Percentiles rank a stretch among this genome's conserved stretches.
phyloP scores from a whole-genome alignment of 164 flowering plant species.

The Santalum album region DNA sequence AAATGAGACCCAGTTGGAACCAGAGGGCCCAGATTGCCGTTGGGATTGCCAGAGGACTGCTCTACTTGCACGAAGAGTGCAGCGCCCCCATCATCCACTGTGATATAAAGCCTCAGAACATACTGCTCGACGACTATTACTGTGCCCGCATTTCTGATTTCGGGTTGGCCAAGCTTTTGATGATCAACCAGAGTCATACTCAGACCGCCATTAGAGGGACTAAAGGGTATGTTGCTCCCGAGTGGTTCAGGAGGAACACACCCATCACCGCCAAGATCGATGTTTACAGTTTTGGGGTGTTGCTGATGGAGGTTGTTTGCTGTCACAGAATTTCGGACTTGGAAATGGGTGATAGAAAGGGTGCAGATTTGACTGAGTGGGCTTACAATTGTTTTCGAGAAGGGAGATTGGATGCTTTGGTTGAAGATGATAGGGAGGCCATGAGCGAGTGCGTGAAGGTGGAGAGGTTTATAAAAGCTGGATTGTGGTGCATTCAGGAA shows the following conservation, averaged over 20 bases:
- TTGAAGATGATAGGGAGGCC: constrained; percentile 21
- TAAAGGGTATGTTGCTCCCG: constrained; percentile 33
- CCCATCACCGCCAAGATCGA: constrained; percentile 23
- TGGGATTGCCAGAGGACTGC: constrained; percentile 22
- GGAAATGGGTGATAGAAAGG: constrained; percentile 1
- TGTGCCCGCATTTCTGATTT: constrained; percentile 29
- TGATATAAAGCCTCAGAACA: constrained; percentile 40
- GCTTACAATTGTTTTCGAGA: constrained; percentile 22
- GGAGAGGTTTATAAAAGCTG: constrained; percentile 31
- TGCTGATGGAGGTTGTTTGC: constrained; percentile 23
- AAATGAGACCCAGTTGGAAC: constrained; percentile 22
- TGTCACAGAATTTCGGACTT: constrained; percentile 16
- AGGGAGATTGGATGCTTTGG: constrained; percentile 9
- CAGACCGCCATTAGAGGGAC: constrained; percentile 28
- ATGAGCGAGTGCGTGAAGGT: constrained; percentile 14
- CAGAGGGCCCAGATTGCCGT: constrained; percentile 14
- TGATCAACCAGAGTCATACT: constrained; percentile 17
- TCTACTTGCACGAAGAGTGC: constrained; percentile 31
- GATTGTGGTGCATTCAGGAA: constrained; percentile 45
- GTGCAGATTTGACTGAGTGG: constrained; percentile 22
- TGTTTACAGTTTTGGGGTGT: constrained; percentile 28
- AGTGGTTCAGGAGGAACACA: constrained; percentile 25
- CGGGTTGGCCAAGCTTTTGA: constrained; percentile 29
- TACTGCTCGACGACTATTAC: constrained; percentile 23
- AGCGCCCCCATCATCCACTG: constrained; percentile 32